Evolutionary conservation across 108 stramenopile genomes (phyloP).

Genomic region (Pseudonitzschia multiseries): DNA sequence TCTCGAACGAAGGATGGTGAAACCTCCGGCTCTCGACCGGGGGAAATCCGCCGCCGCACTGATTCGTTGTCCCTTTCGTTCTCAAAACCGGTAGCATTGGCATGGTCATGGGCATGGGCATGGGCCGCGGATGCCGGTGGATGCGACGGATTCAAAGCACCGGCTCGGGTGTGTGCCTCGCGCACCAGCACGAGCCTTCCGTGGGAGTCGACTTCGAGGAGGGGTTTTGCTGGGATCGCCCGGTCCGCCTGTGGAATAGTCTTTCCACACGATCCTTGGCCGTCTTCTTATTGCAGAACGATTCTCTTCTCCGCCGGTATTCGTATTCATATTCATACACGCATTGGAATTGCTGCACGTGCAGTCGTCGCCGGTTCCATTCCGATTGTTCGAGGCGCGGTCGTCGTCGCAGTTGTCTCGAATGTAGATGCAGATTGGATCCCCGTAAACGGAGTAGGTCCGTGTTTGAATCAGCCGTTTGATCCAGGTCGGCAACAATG

Average conservation of each 20-base stretch:
- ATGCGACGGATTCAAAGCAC: no score
- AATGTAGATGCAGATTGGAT: slow-evolving; percentile 5
- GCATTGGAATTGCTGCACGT: no score
- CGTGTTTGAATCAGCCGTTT: slow-evolving; percentile 2
- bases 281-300: not conserved
- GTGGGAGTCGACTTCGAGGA: not conserved
- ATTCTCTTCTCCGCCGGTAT: not conserved
- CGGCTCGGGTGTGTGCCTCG: no score
- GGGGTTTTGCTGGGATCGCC: not conserved
- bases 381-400: no score
- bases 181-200: not conserved
- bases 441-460: slow-evolving; percentile 2
- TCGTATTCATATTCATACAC: no score
- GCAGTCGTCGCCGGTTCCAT: no score
- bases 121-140: no score
- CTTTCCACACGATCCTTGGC: not conserved
- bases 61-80: no score
- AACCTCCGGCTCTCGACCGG: no score
- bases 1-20: no score
- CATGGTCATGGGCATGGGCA: not conserved
- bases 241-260: not conserved
- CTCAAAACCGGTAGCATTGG: no score
- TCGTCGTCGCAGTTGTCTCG: not conserved
- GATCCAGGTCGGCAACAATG: slow-evolving; percentile 7
- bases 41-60: no score